Base-by-base conservation (phyloP, 441 rosid genomes). In the Lepidium campestre region DNA sequence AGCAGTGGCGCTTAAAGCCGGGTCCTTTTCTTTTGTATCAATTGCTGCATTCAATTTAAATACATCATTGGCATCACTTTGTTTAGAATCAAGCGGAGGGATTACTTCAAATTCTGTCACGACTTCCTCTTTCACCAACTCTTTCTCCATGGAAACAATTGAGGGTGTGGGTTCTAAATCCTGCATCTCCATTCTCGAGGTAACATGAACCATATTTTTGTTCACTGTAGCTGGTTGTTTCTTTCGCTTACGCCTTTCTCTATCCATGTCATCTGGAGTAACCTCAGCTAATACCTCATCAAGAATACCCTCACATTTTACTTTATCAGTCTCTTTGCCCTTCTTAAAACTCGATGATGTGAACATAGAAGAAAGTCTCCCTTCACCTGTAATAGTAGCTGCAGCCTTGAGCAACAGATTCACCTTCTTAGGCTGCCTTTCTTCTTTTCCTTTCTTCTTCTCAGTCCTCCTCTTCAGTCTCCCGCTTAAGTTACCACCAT, bases 311-410 rank as follows among this genome's bases (percentile, higher is more conserved):
- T 87, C 96, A 5, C 78, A 74, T 62, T 80, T 85, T 0, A 68
- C 78, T 77, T 82, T 90, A 70, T 82, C 89, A 39, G 79, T 77
- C 69, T 80, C 86, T 45, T 84, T 85, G 17, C 70, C 82, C 77
- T 81, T 91, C 69, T 80, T 89, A 62, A 87, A 94, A 71, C 85
- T 86, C 6, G 89, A 77, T 13, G 89, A 83, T 1, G 92, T 85
- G 56, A 94, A 86, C 92, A 91, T 83, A 2, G 96, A 71, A 18
- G 96, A 85, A 35, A 94, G 64, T 66, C 90, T 84, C 65, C 87
- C 93, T 72, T 87, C 90, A 62, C 96, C 99, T 79, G 85, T 87
- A 75, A 94, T 78, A 37, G 86, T 87, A 7, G 89, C 91, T 12
- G 97, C 91, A 2, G 93, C 93, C 15, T 85, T 72, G 1, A 91